Percentiles rank a stretch among this genome's conserved stretches.
Evolutionary conservation across 2,329 filamentous ascomycete species (phyloP).

Genomic region (Sphaerulina populicola): DNA sequence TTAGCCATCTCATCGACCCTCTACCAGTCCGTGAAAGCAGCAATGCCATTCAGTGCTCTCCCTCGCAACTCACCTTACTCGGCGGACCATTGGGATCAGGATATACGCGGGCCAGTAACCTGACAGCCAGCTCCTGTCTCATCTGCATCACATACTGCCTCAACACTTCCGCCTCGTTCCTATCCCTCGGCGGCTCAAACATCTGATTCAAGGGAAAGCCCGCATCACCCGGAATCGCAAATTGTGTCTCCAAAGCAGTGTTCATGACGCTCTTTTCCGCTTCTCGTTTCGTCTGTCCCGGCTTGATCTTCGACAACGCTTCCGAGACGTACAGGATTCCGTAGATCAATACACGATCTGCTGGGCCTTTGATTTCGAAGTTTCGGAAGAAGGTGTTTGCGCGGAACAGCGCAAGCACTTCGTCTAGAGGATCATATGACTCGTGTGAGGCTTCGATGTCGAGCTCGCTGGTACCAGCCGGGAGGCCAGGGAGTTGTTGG

Average conservation of each 20-base stretch:
- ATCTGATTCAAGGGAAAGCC: constrained; percentile 93
- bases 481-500: constrained; percentile 62
- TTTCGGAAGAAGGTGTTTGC: constrained; percentile 99
- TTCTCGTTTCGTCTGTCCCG: constrained; percentile 56
- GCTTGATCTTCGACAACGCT: constrained; percentile 78
- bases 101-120: constrained; percentile 80
- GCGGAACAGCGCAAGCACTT: constrained; percentile 84
- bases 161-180: constrained; percentile 81
- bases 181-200: constrained; percentile 78
- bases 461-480: constrained; percentile 46
- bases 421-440: constrained; percentile 93
- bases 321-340: constrained; percentile 93
- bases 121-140: constrained; percentile 76
- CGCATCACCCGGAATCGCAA: constrained; percentile 88
- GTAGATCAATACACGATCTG: constrained; percentile 90
- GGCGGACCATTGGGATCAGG: constrained; percentile 58
- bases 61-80: constrained; percentile 46
- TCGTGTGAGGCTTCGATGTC: constrained; percentile 71
- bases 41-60: not conserved
- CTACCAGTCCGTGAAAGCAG: too few species aligned
- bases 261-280: constrained; percentile 76
- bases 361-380: constrained; percentile 96
- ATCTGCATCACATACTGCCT: constrained; percentile 87
- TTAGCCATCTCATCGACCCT: constrained; percentile 20
- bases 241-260: constrained; percentile 82